Base-by-base conservation (phyloP, 768 basidiomycete species). In the Termitomyces sp. region DNA sequence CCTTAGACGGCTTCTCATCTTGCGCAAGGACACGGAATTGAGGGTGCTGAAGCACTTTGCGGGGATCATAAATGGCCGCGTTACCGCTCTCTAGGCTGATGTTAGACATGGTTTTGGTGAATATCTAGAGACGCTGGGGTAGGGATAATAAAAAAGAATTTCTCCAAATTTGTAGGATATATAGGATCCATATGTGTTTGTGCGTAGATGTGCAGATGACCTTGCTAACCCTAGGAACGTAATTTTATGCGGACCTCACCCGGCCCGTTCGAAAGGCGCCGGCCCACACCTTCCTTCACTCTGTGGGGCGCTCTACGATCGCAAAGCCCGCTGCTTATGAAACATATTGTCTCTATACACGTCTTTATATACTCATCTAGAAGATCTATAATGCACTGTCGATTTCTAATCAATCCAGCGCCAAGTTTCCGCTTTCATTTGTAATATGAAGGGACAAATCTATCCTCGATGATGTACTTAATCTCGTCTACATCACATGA, bases 1-100 rank as follows among this genome's bases (percentile, higher is more conserved):
- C 62, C 63, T 66, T 74, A 4, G 78, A 65, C 2, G 80, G 80
- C 58, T 74, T 77, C 64, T 85, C 84, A 43, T 77, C 82, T 16
- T 70, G 63, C 44, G 72, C 72, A 18, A 85, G 68, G 59, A 86
- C 72, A 58, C 75, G 79, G 70, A 86, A 86, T 16, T 76, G 73
- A 33, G 82, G 78, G 56, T 84, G 74, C 58, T 83, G 72, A 10
- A 85, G 75, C 54, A 84, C 74, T 68, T 81, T 83, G 62, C 75
- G 76, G 57, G 84, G 84, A 59, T 73, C 72, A 66, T 84, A 86
- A 58, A 77, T 71, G 38, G 79, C 78, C 42, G 80, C 70, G 52
- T 78, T 76, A 57, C 68, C 73, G 38, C 60, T 61, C 59, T 67
- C 65, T 32, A 64, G 63, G 26, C 66, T 69, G 44, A 63, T 68